Conservation (phyloP, 2,329 filamentous ascomycete genomes). For the Pseudogymnoascus sp. region DNA sequence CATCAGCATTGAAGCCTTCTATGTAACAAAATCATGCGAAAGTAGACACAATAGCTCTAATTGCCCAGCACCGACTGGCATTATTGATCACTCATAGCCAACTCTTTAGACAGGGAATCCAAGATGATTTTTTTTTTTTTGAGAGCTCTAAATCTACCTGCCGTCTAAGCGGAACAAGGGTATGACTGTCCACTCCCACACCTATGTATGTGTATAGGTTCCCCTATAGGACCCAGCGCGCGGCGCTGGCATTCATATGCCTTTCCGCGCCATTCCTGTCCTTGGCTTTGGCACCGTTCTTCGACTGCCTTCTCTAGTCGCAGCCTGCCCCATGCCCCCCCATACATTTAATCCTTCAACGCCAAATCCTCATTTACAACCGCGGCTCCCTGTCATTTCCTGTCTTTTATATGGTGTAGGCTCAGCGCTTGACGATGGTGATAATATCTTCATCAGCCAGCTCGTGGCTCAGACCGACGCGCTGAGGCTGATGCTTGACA, state of each 20-base stretch:
- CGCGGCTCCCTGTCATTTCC: conserved; percentile 49
- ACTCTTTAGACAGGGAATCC: no score
- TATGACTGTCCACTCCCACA: not conserved
- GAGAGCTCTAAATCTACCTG: not conserved
- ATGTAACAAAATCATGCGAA: no score
- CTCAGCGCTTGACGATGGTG: conserved; percentile 63
- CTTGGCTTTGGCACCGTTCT: not conserved
- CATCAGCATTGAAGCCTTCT: no score
- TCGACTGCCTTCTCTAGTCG: not conserved
- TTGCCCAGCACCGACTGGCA: no score
- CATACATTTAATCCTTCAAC: conserved; percentile 15
- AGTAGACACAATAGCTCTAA: no score
- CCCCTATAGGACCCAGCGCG: not conserved
- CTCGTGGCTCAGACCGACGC: conserved; percentile 85
- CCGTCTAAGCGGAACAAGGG: not conserved
- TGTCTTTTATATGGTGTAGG: conserved; percentile 18
- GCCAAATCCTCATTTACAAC: conserved; percentile 9
- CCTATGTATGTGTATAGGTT: not conserved
- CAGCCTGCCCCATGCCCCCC: conserved; percentile 10
- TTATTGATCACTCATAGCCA: no score
- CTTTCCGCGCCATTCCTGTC: not conserved
- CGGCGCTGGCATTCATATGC: not conserved
- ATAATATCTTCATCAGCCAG: conserved; percentile 94
- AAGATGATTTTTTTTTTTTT: not conserved
- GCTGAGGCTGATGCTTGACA: conserved; percentile 96